Evolutionary conservation across 2,329 filamentous ascomycete genomes (phyloP).

Genomic region (Paraconiothyrium brasiliense): DNA sequence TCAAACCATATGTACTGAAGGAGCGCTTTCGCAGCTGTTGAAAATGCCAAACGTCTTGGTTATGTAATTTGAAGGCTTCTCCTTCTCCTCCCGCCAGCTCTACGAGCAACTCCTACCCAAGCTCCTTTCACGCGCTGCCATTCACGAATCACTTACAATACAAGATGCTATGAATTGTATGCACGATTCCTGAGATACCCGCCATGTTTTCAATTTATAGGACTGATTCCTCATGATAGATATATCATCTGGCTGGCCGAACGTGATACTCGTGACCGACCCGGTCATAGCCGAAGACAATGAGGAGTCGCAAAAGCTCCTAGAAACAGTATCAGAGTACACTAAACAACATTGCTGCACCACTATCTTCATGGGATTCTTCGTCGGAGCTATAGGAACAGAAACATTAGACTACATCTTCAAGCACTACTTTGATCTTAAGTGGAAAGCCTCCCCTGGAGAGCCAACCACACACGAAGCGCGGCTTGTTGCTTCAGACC

Average conservation of each 20-base stretch:
- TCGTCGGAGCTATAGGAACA: conserved; percentile 23
- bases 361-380: conserved; percentile 35
- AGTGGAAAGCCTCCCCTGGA: conserved; percentile 25
- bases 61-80: conserved; percentile 36
- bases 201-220: background rate
- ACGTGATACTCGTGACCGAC: conserved; percentile 36
- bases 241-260: conserved; percentile 34
- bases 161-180: conserved; percentile 33
- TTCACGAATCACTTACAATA: conserved; percentile 34
- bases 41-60: conserved; percentile 36
- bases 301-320: conserved; percentile 24
- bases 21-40: too few relatives aligned
- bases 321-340: conserved; percentile 25
- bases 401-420: conserved; percentile 27
- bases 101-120: conserved; percentile 35
- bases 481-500: conserved; percentile 18
- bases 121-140: conserved; percentile 30
- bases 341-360: conserved; percentile 33
- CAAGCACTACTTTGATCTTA: conserved; percentile 28
- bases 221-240: conserved; percentile 1
- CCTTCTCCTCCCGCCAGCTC: conserved; percentile 35
- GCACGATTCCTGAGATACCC: background rate
- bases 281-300: conserved; percentile 24
- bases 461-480: conserved; percentile 21
- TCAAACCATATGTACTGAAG: background rate